phyloP scores from a whole-genome alignment of 768 basidiomycete genomes.

The Auriculariales sp. region DNA sequence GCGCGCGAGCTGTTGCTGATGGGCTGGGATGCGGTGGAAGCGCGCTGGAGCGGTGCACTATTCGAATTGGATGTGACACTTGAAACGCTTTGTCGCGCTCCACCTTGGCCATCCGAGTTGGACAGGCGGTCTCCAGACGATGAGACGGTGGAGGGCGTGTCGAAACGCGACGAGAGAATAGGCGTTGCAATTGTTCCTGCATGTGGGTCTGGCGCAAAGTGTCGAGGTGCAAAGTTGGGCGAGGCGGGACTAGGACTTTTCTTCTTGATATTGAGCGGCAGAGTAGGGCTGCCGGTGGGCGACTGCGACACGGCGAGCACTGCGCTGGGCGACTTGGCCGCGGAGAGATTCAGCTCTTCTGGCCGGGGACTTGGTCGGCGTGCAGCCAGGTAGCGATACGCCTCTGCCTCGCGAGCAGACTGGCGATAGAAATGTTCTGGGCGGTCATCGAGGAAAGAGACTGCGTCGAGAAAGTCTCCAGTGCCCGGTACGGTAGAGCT shows the following conservation, averaged over 20 bases:
- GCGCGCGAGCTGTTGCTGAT: not conserved
- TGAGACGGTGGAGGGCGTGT: too few species aligned
- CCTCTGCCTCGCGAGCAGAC: not conserved
- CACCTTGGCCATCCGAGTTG: too few species aligned
- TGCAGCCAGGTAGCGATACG: not conserved
- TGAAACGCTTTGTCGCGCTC: too few species aligned
- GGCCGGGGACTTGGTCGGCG: not conserved
- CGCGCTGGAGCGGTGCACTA: not conserved
- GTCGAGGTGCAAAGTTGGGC: not conserved
- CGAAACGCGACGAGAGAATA: too few species aligned
- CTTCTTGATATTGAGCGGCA: conserved; percentile 1
- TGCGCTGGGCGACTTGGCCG: not conserved
- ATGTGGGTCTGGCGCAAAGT: too few species aligned
- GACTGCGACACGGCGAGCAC: not conserved
- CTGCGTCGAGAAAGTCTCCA: not conserved
- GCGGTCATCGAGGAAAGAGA: not conserved
- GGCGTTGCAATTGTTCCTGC: too few species aligned
- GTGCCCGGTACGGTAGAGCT: not conserved
- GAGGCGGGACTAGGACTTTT: not conserved
- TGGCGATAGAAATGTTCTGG: not conserved
- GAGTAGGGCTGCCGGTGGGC: not conserved
- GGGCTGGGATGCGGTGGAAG: not conserved
- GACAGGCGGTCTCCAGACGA: too few species aligned
- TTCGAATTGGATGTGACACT: too few species aligned
- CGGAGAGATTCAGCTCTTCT: too few species aligned